These are phyloP conservation scores for Fusarium nisikadoi DNA, from an alignment of 2,329 filamentous ascomycete genomes.

Conservation along the genomic window DNA sequence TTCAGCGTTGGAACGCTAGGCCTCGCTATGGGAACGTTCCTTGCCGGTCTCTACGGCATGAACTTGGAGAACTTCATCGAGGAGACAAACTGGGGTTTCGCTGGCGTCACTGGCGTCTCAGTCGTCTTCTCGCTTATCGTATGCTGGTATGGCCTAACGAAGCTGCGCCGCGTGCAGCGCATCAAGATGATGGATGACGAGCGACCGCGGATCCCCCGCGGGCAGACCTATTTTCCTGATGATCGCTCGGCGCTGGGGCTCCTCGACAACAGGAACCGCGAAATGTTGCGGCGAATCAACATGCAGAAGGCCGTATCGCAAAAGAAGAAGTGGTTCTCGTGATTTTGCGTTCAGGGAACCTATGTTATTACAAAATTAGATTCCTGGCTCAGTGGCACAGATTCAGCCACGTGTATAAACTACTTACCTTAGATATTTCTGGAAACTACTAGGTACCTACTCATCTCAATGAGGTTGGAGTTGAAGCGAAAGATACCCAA, in stretches of 20 bases:
- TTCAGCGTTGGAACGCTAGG: constrained; percentile 95
- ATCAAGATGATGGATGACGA: constrained; percentile 79
- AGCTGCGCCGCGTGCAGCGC: constrained; percentile 85
- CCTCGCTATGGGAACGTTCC: constrained; percentile 92
- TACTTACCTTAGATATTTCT: constrained; percentile 18
- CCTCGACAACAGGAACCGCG: constrained; percentile 64
- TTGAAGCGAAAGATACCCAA: constrained; percentile 34
- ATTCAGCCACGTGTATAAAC: constrained; percentile 32
- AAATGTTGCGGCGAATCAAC: constrained; percentile 64
- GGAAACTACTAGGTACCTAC: constrained; percentile 38
- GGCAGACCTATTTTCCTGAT: constrained; percentile 52
- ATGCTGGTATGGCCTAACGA: constrained; percentile 84
- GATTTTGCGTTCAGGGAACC: neutral
- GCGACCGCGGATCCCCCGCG: constrained; percentile 52
- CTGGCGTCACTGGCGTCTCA: constrained; percentile 76
- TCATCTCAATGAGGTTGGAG: constrained; percentile 44
- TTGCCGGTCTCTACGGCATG: constrained; percentile 99
- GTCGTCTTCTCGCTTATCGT: constrained; percentile 79
- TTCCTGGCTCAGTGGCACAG: constrained; percentile 30
- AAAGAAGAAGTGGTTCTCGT: constrained; percentile 49
- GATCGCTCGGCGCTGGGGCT: constrained; percentile 58
- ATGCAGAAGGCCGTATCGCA: constrained; percentile 57
- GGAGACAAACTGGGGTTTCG: constrained; percentile 89
- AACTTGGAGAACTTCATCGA: constrained; percentile 99
- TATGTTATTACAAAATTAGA: constrained; percentile 13